A percentile compares a stretch with the other conserved stretches of the same genome.
Evolutionary conservation across 2,329 filamentous ascomycete species (phyloP).

Genomic region (Beauveria caledonica): DNA sequence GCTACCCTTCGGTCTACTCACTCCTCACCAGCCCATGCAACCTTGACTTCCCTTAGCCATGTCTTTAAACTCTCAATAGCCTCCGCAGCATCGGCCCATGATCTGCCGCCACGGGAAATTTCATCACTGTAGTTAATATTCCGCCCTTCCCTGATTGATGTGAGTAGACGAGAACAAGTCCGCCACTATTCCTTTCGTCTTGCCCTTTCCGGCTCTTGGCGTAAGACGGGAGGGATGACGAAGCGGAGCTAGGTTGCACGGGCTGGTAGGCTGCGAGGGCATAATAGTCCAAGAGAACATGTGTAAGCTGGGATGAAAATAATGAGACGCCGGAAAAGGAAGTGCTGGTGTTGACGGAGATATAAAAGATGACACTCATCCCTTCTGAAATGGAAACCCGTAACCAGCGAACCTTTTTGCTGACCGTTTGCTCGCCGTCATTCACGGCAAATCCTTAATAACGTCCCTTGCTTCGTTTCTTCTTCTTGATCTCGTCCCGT

Average conservation of each 20-base stretch:
- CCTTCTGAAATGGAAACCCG: neutral
- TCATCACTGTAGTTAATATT: too few species aligned
- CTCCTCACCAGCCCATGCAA: too few species aligned
- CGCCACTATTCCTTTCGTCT: neutral
- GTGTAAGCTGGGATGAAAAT: neutral
- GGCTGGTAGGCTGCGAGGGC: neutral
- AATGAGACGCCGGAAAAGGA: neutral
- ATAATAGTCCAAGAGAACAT: neutral
- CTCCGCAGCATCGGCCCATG: too few species aligned
- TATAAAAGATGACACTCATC: neutral
- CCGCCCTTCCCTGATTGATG: too few species aligned
- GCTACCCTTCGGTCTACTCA: too few species aligned
- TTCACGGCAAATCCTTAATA: too few species aligned
- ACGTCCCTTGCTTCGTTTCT: neutral
- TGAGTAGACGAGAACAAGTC: neutral
- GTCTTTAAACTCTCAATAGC: too few species aligned
- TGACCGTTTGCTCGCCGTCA: neutral
- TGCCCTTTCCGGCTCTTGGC: neutral
- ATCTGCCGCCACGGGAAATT: too few species aligned
- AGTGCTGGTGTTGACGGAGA: neutral
- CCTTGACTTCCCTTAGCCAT: too few species aligned
- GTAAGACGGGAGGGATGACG: neutral
- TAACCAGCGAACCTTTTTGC: neutral
- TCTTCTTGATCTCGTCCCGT: neutral
- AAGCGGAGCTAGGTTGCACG: neutral